Conservation (phyloP, 2,329 filamentous ascomycete genomes). For the Delphinella strobiligena region DNA sequence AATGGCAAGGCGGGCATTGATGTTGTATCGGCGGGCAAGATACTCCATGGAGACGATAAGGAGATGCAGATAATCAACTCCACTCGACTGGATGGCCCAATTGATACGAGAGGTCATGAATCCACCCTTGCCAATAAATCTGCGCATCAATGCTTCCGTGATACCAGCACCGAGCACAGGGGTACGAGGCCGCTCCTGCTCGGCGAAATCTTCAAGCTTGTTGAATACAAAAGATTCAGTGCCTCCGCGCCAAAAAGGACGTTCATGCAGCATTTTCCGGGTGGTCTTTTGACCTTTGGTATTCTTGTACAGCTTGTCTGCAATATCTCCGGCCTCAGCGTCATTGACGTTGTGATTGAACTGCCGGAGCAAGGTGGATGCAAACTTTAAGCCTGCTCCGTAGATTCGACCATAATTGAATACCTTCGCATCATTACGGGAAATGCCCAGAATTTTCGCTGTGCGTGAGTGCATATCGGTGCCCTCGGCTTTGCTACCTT, state of each 20-base stretch:
- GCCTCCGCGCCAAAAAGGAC: conserved; percentile 85
- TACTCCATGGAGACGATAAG: conserved; percentile 94
- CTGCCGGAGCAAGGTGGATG: conserved; percentile 75
- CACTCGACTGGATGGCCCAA: conserved; percentile 96
- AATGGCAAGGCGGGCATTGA: conserved; percentile 74
- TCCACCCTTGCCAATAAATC: conserved; percentile 75
- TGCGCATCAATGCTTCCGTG: conserved; percentile 83
- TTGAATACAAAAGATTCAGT: conserved; percentile 99
- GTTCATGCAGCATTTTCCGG: conserved; percentile 57
- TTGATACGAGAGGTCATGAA: conserved; percentile 97
- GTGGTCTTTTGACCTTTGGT: conserved; percentile 86
- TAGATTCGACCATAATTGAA: conserved; percentile 99
- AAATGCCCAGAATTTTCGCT: conserved; percentile 83
- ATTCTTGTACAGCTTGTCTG: conserved; percentile 68
- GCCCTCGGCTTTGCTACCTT: conserved; percentile 86
- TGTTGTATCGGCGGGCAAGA: conserved; percentile 70
- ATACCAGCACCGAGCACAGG: conserved; percentile 91
- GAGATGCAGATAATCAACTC: conserved; percentile 92
- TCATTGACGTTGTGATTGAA: conserved; percentile 84
- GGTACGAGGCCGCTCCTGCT: conserved; percentile 81
- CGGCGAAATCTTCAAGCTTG: conserved; percentile 92
- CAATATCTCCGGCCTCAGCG: conserved; percentile 61
- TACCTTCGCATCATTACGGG: conserved; percentile 87
- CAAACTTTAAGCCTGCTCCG: conserved; percentile 91
- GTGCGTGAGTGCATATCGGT: conserved; percentile 93